phyloP scores from a whole-genome alignment of 108 stramenopile species.

The Chaetoceros muelleri region DNA sequence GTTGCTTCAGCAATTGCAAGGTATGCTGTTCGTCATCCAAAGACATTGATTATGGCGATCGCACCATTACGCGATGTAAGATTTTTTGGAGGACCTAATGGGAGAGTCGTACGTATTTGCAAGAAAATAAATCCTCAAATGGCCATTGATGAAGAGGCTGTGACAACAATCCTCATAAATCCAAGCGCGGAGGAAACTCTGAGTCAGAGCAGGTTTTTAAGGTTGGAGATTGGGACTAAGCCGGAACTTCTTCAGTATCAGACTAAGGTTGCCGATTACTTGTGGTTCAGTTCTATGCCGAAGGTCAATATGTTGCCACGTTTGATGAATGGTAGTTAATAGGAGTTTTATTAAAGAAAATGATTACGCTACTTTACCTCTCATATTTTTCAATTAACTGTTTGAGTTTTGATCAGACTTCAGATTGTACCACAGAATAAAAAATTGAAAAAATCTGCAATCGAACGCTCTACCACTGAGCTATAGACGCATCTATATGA shows the following conservation, averaged over 20 bases:
- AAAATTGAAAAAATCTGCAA: constrained; percentile 34
- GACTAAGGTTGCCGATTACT: constrained; percentile 71
- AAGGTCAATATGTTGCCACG: constrained; percentile 76
- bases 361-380: too few relatives aligned
- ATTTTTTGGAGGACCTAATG: constrained; percentile 63
- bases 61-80: constrained; percentile 58
- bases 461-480: constrained; percentile 65
- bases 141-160: constrained; percentile 47
- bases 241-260: constrained; percentile 63
- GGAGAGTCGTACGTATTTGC: constrained; percentile 60
- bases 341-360: too few relatives aligned
- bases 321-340: constrained; percentile 55
- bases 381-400: too few relatives aligned
- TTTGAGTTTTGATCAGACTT: too few relatives aligned
- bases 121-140: constrained; percentile 1
- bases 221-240: constrained; percentile 73
- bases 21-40: constrained; percentile 37
- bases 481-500: constrained; percentile 19
- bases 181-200: constrained; percentile 69
- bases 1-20: constrained; percentile 44
- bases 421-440: too few relatives aligned
- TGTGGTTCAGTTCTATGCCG: constrained; percentile 73
- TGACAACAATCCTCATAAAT: constrained; percentile 77
- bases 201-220: constrained; percentile 42
- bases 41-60: constrained; percentile 41